These are phyloP conservation scores for Cercospora berteroae DNA, from an alignment of 2,329 filamentous ascomycete species.

Conservation along the genomic window DNA sequence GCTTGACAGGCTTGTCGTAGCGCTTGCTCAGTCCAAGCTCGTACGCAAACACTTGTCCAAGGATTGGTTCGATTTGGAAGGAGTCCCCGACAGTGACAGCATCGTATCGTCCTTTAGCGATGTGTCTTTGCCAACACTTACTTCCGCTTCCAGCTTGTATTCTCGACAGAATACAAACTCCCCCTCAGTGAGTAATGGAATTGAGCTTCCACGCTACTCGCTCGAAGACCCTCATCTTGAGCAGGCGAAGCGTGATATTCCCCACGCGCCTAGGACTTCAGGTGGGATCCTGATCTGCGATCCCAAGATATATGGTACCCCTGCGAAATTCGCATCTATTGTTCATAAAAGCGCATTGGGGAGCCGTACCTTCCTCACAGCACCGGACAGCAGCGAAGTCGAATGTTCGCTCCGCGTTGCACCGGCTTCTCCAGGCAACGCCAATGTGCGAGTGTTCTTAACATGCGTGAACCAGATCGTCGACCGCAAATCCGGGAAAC, in stretches of 20 bases:
- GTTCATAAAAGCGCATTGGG: constrained; percentile 28
- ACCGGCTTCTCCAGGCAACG: constrained; percentile 12
- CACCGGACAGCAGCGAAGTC: constrained; percentile 32
- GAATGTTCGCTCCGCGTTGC: constrained; percentile 33
- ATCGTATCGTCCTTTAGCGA: constrained; percentile 22
- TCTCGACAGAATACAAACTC: constrained; percentile 17
- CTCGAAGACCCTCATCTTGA: constrained; percentile 18
- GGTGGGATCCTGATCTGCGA: constrained; percentile 32
- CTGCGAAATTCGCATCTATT: constrained; percentile 30
- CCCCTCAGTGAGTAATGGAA: neutral
- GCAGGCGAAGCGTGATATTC: neutral
- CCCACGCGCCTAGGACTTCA: constrained; percentile 3
- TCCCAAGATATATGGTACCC: constrained; percentile 31
- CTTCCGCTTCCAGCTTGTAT: constrained; percentile 25
- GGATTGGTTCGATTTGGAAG: constrained; percentile 30
- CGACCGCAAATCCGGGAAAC: constrained; percentile 29
- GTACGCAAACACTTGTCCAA: constrained; percentile 26
- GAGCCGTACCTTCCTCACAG: constrained; percentile 30
- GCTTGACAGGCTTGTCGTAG: constrained; percentile 27
- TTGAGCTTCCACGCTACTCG: constrained; percentile 14
- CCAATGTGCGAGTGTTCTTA: constrained; percentile 25
- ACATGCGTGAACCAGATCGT: constrained; percentile 33
- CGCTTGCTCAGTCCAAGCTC: constrained; percentile 28
- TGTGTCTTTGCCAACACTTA: constrained; percentile 23
- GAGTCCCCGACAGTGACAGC: constrained; percentile 26